Base-by-base conservation (phyloP, 2,329 filamentous ascomycete genomes). In the Colletotrichum melonis region DNA sequence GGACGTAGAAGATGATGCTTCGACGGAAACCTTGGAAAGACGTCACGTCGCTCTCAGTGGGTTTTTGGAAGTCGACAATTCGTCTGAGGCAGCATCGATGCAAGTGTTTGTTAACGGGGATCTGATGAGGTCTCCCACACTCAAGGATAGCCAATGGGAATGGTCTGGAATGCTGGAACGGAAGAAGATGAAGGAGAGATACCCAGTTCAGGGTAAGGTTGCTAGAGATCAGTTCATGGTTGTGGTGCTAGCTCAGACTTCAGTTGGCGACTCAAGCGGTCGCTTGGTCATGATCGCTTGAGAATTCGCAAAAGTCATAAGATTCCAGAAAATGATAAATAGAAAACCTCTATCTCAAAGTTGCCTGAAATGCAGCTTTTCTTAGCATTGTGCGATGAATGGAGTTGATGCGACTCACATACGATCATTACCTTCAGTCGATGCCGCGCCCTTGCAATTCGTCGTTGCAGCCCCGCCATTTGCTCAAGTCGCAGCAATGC, bases 171-270 rank as follows among this genome's bases (percentile, higher is more conserved):
- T 26, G 16, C 35, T 73, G 1, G 14, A 38, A 46, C 35, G 60
- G 14, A 5, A 26, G 7, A 28, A 19, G 6, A 24, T n/a, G 4
- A 24, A 32, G 7, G 71, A 73, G 16, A 56, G 42, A n/a, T 73
- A 58, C 28, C 62, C 62, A n/a, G 32, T 56, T 16, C 56, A 30
- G 12, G 67, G 55, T 4, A 60, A 57, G 14, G 19, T 58, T 1
- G 60, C 55, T 12, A 46, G 60, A 6, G 62, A 70, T 57, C 67
- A 66, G 35, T 70, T 70, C 35, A 70, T 73, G 67, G 19, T 73
- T 4, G 62, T 54, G 8, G 30, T 70, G 4, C 12, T 73, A 8
- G 71, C 57, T 14, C 28, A 6, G 22, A 19, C 28, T n/a, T 66
- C 57, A 2, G 57, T 38, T 14, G 71, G 67, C 1, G 22, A 42